phyloP scores from a whole-genome alignment of 106 monocot species.

The Allium fistulosum region DNA sequence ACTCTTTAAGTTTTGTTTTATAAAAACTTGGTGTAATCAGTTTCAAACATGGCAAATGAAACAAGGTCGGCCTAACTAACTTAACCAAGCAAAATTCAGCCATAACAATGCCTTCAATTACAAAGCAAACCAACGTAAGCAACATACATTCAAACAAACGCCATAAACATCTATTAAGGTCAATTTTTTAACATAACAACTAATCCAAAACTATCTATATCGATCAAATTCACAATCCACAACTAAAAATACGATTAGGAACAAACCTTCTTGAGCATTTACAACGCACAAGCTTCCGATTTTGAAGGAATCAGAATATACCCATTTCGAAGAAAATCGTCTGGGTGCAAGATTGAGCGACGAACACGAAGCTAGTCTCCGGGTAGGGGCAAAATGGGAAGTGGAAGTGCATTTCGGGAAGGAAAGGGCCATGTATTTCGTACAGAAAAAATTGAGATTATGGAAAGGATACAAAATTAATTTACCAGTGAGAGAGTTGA shows the following conservation, averaged over 20 bases:
- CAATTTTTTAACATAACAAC: not conserved
- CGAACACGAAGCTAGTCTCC: not conserved
- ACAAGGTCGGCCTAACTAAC: no score
- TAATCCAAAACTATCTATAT: not conserved
- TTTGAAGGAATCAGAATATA: not conserved
- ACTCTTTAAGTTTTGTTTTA: not conserved
- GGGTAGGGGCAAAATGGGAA: conserved; percentile 7
- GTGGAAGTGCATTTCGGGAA: not conserved
- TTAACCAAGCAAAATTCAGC: no score
- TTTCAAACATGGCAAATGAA: not conserved
- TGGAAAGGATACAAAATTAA: no score
- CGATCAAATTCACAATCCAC: not conserved
- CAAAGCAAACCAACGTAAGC: not conserved
- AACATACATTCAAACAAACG: not conserved
- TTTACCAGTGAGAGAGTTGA: no score
- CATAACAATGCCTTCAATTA: not conserved
- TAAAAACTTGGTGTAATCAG: not conserved
- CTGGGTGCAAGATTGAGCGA: not conserved
- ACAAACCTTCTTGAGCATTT: not conserved
- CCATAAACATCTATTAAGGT: not conserved
- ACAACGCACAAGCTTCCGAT: not conserved
- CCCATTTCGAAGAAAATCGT: conserved; percentile 5
- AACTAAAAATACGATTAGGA: not conserved
- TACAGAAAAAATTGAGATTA: no score
- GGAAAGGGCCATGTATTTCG: not conserved